These are phyloP conservation scores for Spiromastix sp. DNA, from an alignment of 2,329 filamentous ascomycete genomes.

Conservation along the genomic window DNA sequence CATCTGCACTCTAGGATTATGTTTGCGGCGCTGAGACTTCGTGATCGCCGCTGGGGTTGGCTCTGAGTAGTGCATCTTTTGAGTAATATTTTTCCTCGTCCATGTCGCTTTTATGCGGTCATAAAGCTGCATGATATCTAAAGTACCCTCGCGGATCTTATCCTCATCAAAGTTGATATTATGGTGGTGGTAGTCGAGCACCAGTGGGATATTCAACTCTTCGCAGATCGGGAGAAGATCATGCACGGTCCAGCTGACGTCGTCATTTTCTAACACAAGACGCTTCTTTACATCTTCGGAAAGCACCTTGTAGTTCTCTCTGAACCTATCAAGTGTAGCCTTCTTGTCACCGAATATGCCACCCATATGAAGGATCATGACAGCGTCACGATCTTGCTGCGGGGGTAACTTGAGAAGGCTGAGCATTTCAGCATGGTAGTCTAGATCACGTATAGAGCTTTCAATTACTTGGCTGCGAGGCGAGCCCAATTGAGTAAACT, in stretches of 20 bases:
- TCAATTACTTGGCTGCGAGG: conserved; percentile 67
- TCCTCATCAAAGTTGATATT: conserved; percentile 77
- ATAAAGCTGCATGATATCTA: conserved; percentile 66
- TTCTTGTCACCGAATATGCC: conserved; percentile 80
- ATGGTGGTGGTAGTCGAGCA: conserved; percentile 90
- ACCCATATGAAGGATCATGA: conserved; percentile 93
- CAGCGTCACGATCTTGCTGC: conserved; percentile 71
- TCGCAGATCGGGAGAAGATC: conserved; percentile 84
- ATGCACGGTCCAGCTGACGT: conserved; percentile 86
- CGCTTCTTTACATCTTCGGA: conserved; percentile 64
- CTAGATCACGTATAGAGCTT: conserved; percentile 68
- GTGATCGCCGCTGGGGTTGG: conserved; percentile 67
- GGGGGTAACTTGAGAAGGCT: conserved; percentile 63
- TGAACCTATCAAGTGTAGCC: conserved; percentile 68
- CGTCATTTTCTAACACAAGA: conserved; percentile 87
- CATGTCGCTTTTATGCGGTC: conserved; percentile 74
- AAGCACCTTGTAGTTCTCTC: conserved; percentile 59
- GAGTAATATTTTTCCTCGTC: conserved; percentile 71
- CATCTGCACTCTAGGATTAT: conserved; percentile 66
- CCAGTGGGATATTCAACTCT: conserved; percentile 84
- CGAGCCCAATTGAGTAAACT: conserved; percentile 85
- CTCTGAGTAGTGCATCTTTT: conserved; percentile 97
- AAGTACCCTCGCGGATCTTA: conserved; percentile 69
- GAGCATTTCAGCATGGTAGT: conserved; percentile 81
- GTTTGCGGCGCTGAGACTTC: conserved; percentile 67